A percentile compares a stretch with the other conserved stretches of the same genome.
Conservation (phyloP, 495 filamentous ascomycete genomes). For the Penicillium angulare region DNA sequence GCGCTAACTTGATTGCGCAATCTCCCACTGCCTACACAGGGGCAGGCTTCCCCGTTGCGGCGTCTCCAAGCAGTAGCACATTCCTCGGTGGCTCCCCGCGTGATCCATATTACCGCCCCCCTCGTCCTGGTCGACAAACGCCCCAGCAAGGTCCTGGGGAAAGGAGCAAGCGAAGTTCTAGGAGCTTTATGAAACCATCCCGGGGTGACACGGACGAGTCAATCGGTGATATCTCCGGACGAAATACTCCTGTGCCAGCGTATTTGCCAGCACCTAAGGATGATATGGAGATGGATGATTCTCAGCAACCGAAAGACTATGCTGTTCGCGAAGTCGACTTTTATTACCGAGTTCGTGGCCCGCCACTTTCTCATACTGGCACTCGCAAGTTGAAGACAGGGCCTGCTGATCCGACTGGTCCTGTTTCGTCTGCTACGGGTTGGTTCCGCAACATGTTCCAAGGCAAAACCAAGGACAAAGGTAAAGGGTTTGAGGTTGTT, state of each 20-base stretch:
- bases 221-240: conserved; percentile 49
- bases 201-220: conserved; percentile 37
- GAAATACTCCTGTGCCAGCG: conserved; percentile 51
- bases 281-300: conserved; percentile 53
- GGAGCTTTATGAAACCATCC: conserved; percentile 41
- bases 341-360: conserved; percentile 88
- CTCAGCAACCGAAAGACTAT: conserved; percentile 69
- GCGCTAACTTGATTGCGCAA: conserved; percentile 60
- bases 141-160: conserved; percentile 49
- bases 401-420: conserved; percentile 90
- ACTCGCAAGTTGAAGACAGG: conserved; percentile 87
- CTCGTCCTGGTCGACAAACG: conserved; percentile 62
- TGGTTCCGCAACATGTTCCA: conserved; percentile 81
- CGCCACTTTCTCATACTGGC: conserved; percentile 78
- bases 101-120: conserved; percentile 83
- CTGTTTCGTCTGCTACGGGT: conserved; percentile 79
- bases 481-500: conserved; percentile 95
- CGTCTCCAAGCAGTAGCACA: conserved; percentile 40
- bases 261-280: conserved; percentile 51
- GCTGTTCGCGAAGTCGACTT: conserved; percentile 91
- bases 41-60: conserved; percentile 32
- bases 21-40: conserved; percentile 72
- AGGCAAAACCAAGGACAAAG: conserved; percentile 81
- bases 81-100: conserved; percentile 47
- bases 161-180: conserved; percentile 32